Conservation (phyloP, 2,329 filamentous ascomycete genomes). For the Phyllosticta citriasiana region DNA sequence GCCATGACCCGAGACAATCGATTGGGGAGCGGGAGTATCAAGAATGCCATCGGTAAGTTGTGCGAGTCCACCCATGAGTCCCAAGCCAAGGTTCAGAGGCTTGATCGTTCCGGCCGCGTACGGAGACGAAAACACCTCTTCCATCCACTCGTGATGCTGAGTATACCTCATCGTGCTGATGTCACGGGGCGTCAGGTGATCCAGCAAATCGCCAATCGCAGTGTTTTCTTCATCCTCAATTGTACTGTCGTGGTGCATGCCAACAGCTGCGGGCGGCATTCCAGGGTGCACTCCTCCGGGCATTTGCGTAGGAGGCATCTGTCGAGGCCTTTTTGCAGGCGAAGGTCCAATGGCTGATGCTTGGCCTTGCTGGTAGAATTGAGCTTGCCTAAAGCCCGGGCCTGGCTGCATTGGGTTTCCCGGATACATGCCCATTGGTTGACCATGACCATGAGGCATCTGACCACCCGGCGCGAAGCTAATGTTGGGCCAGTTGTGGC, state of each 20-base stretch:
- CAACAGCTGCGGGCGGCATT: slow-evolving; percentile 15
- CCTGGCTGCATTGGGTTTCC: slow-evolving; percentile 25
- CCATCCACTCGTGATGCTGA: slow-evolving; percentile 99
- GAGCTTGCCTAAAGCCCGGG: slow-evolving; percentile 16
- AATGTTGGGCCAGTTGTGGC: slow-evolving; percentile 75
- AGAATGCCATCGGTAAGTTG: slow-evolving; percentile 78
- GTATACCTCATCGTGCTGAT: slow-evolving; percentile 79
- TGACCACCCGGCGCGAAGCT: slow-evolving; percentile 2
- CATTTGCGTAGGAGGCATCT: slow-evolving; percentile 28
- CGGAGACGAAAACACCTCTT: slow-evolving; percentile 86
- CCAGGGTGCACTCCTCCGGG: slow-evolving; percentile 34
- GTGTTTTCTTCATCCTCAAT: slow-evolving; percentile 88
- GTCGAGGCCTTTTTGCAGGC: slow-evolving; percentile 36
- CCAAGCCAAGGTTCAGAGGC: slow-evolving; percentile 77
- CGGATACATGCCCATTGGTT: slow-evolving; percentile 7
- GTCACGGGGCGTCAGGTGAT: slow-evolving; percentile 79
- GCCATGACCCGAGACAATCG: slow-evolving; percentile 18
- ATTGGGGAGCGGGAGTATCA: slow-evolving; percentile 39
- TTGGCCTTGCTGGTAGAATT: slow-evolving; percentile 20
- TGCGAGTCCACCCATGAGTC: slow-evolving; percentile 66
- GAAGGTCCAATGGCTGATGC: slow-evolving; percentile 28
- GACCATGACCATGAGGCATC: slow-evolving; percentile 7
- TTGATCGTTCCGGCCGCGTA: slow-evolving; percentile 78
- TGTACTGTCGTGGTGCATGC: slow-evolving; percentile 30
- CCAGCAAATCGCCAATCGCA: slow-evolving; percentile 77